These are phyloP conservation scores for Lantana camara DNA, from an alignment of 257 asterid species.

Conservation along the genomic window DNA sequence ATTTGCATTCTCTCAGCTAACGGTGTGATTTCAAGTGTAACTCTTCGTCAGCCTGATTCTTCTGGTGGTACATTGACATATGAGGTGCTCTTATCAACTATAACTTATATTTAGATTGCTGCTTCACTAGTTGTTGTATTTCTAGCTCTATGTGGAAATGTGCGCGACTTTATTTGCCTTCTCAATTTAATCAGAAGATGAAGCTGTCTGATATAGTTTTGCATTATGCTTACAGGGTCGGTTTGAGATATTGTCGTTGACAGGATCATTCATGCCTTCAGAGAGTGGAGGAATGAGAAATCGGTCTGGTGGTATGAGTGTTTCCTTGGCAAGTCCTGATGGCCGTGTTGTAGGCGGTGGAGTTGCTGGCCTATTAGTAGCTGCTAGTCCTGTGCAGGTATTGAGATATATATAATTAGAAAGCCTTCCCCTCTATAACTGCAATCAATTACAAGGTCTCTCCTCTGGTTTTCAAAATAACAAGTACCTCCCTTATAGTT, in stretches of 20 bases:
- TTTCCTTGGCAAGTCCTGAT: slow-evolving; percentile 85
- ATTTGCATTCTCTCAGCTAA: slow-evolving; percentile 84
- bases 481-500: too few species aligned
- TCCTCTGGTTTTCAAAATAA: too few species aligned
- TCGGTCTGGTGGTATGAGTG: slow-evolving; percentile 96
- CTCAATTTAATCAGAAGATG: too few species aligned
- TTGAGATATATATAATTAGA: too few species aligned
- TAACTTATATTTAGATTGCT: background rate
- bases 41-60: slow-evolving; percentile 86
- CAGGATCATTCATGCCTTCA: slow-evolving; percentile 85
- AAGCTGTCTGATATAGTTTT: too few species aligned
- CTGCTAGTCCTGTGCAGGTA: slow-evolving; percentile 93
- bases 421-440: too few species aligned
- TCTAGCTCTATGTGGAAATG: background rate
- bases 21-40: slow-evolving; percentile 78
- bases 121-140: background rate
- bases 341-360: slow-evolving; percentile 98
- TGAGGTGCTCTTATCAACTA: slow-evolving; percentile 51
- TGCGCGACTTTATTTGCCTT: background rate
- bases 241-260: slow-evolving; percentile 87
- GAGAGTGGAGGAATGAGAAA: slow-evolving; percentile 89
- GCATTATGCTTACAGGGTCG: slow-evolving; percentile 58
- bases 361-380: slow-evolving; percentile 89
- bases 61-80: slow-evolving; percentile 88
- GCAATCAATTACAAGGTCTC: too few species aligned